Evolutionary conservation across 1,139 yeast genomes (phyloP).

Genomic region (Blastobotrys arbuscula): DNA sequence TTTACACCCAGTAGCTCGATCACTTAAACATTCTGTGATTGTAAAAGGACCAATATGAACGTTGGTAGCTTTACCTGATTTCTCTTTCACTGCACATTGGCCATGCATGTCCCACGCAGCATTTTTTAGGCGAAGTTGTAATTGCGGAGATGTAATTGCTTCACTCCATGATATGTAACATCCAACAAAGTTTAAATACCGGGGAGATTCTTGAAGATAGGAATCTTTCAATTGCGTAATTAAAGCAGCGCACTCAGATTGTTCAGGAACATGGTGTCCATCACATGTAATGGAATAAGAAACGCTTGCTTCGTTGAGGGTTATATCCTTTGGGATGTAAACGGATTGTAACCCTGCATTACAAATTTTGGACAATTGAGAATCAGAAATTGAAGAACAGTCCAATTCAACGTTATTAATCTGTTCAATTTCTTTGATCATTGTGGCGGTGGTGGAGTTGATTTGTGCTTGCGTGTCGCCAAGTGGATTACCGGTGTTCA

Average conservation of each 20-base stretch:
- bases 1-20: conserved; percentile 2
- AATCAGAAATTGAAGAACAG: neutral
- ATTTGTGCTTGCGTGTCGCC: neutral
- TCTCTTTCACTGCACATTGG: neutral
- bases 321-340: neutral
- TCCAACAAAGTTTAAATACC: neutral
- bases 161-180: neutral
- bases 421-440: neutral
- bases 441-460: neutral
- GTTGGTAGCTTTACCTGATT: neutral
- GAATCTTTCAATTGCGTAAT: neutral
- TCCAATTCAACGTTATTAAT: neutral
- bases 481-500: neutral
- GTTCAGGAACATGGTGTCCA: neutral
- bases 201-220: neutral
- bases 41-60: neutral
- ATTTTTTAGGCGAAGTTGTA: neutral
- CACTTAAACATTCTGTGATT: neutral
- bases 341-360: neutral
- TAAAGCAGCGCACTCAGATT: too few relatives aligned
- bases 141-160: neutral
- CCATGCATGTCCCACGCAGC: neutral
- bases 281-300: neutral
- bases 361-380: neutral
- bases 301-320: neutral